Evolutionary conservation across 148 eudicot species (phyloP), one percentile per base, ranked within the genome.

Genomic region (Gaultheria prostrata): DNA sequence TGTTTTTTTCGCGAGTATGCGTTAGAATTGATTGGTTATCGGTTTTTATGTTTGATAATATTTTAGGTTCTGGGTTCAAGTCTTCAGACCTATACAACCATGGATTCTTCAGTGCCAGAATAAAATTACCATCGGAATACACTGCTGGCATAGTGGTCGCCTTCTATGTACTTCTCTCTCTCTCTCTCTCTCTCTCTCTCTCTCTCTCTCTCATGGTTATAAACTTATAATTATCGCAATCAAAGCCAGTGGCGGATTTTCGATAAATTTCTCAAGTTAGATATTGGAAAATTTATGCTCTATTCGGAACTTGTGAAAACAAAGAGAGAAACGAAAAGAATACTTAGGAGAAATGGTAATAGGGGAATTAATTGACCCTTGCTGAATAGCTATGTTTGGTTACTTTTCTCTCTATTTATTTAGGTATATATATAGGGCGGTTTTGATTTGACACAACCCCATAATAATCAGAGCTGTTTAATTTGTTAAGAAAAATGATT

Each of bases 101-200:
- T 84, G 93, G 91, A 4, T 85, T 89, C 46, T 91, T 91, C 90
- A 91, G 93, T 82, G 93, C 93, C 54, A 85, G 39, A 77, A 88
- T 91, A 43, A 91, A 89, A 86, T 80, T 91, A 59, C 93, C 93
- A 26, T 88, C 90, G 9, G 88, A 87, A 1, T 91, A 91, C 63
- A 89, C 93, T 1, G 93, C 93, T 3, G 93, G 93, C 11, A 35
- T 91, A 3, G 93, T 91, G 32, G 93, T 91, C 2, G 93, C 93
- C 26, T 91, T 91, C 46, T 91, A 91, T 76, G 91, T 91, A 86
- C 12, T 82, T 76, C 8, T 17, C 53, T 70, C 18, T 56, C 18
- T 53, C 26, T 4, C n/a, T 56, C 9, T 80, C 21, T 63, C 24
- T 24, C 76, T 51, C 65, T 59, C 13, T 69, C 61, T 59, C 35